phyloP scores from a whole-genome alignment of 73 alveolate genomes.

The Effrenium voratum region DNA sequence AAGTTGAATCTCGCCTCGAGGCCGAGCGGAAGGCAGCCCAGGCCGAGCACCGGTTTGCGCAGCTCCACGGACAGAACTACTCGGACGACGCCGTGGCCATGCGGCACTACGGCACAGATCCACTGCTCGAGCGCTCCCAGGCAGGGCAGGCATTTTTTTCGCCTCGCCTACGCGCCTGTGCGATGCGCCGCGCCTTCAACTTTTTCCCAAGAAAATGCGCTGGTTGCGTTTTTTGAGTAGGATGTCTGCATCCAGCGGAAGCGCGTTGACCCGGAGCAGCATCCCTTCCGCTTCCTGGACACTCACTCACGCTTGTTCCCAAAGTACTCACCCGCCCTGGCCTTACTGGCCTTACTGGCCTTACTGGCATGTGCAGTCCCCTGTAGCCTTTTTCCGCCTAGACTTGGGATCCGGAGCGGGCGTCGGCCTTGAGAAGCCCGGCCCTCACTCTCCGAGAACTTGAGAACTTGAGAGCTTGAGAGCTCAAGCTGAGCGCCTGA shows the following conservation, averaged over 20 bases:
- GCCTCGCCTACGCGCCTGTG: not conserved
- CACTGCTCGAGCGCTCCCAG: constrained; percentile 67
- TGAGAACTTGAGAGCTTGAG: no score
- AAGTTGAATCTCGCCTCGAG: not conserved
- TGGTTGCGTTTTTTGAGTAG: constrained; percentile 8
- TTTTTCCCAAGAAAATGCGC: no score
- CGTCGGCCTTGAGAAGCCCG: constrained; percentile 64
- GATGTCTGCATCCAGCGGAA: constrained; percentile 71
- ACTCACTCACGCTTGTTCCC: constrained; percentile 80
- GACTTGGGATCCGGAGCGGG: constrained; percentile 93
- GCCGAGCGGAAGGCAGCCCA: constrained; percentile 52
- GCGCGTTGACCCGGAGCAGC: constrained; percentile 79
- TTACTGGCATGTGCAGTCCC: not conserved
- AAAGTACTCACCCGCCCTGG: constrained; percentile 32
- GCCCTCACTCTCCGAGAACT: not conserved
- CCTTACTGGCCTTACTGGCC: not conserved
- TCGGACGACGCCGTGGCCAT: constrained; percentile 87
- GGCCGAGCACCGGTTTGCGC: constrained; percentile 51
- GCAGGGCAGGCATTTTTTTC: not conserved
- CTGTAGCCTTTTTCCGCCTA: not conserved
- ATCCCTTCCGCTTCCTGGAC: constrained; percentile 70
- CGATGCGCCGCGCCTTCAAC: not conserved
- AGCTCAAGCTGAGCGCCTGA: not conserved
- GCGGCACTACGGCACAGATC: constrained; percentile 58
- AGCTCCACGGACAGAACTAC: constrained; percentile 30